These are phyloP conservation scores for Wilcoxina mikolae DNA, from an alignment of 495 filamentous ascomycete genomes.

Conservation along the genomic window DNA sequence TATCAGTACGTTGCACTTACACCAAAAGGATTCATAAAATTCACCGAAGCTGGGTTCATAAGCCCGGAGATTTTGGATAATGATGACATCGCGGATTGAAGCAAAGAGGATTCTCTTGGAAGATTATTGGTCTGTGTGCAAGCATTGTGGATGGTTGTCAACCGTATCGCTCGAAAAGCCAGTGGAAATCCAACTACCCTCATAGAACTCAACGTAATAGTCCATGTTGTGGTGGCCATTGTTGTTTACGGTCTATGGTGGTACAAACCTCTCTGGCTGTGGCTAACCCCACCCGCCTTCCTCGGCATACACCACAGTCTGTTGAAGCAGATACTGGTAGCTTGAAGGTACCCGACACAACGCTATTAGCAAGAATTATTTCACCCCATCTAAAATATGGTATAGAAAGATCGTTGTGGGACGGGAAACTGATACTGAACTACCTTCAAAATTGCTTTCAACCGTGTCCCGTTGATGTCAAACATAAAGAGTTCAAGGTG, in stretches of 20 bases:
- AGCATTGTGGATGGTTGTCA: conserved; percentile 29
- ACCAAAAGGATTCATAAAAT: background rate
- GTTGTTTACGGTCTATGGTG: conserved; percentile 34
- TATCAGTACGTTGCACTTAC: background rate
- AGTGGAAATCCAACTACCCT: conserved; percentile 29
- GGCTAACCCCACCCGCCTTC: background rate
- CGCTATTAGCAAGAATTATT: too few relatives aligned
- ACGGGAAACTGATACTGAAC: too few relatives aligned
- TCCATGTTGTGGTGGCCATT: conserved; percentile 32
- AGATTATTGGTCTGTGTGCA: conserved; percentile 29
- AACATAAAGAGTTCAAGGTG: too few relatives aligned
- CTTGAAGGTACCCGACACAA: too few relatives aligned
- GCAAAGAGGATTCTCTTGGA: conserved; percentile 28
- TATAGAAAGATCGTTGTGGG: too few relatives aligned
- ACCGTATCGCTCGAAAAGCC: conserved; percentile 25
- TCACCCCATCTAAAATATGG: too few relatives aligned
- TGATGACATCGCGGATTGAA: conserved; percentile 14
- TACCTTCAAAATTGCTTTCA: too few relatives aligned
- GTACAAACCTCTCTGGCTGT: conserved; percentile 33
- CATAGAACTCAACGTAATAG: conserved; percentile 34
- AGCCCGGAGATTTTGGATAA: background rate
- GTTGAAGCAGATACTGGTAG: too few relatives aligned
- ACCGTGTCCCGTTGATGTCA: too few relatives aligned
- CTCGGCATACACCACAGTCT: too few relatives aligned
- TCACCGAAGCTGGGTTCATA: background rate